A percentile compares a stretch with the other conserved stretches of the same genome.
These are phyloP conservation scores for Areca catechu DNA, from an alignment of 176 grass and related monocot genomes.

Conservation along the genomic window DNA sequence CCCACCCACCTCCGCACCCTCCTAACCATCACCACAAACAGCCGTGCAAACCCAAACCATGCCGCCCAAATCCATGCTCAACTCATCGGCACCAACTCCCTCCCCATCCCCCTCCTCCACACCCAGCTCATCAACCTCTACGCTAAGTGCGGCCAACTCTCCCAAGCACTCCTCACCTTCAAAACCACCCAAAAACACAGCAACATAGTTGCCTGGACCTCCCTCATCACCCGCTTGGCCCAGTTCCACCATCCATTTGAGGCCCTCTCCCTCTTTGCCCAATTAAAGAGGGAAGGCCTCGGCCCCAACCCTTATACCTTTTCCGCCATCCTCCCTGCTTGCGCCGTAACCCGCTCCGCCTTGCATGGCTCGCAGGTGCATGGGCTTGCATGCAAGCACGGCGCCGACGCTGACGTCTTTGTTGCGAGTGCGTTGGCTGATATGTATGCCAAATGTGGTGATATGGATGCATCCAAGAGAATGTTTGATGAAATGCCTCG, in stretches of 20 bases:
- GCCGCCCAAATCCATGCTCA: slow-evolving; percentile 38
- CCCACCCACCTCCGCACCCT: no score
- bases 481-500: slow-evolving; percentile 13
- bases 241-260: slow-evolving; percentile 8
- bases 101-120: slow-evolving; percentile 28
- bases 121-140: slow-evolving; percentile 52
- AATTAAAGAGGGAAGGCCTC: not conserved
- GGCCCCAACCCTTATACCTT: slow-evolving; percentile 26
- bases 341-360: not conserved
- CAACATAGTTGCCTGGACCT: slow-evolving; percentile 19
- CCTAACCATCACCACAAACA: no score
- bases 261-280: slow-evolving; percentile 42
- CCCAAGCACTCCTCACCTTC: slow-evolving; percentile 19
- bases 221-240: slow-evolving; percentile 28
- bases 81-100: slow-evolving; percentile 14
- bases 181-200: not conserved
- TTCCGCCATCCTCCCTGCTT: slow-evolving; percentile 28
- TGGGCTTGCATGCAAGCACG: slow-evolving; percentile 28
- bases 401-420: slow-evolving; percentile 22
- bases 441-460: slow-evolving; percentile 33
- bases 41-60: slow-evolving; percentile 2
- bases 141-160: slow-evolving; percentile 21
- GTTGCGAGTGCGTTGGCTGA: slow-evolving; percentile 29
- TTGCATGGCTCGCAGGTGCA: slow-evolving; percentile 26
- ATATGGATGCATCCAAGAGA: slow-evolving; percentile 24